Evolutionary conservation across 192 early-diverging fungal genomes (phyloP), one percentile per base, ranked within the genome.

Genomic region (Borealophlyctis nickersoniae): DNA sequence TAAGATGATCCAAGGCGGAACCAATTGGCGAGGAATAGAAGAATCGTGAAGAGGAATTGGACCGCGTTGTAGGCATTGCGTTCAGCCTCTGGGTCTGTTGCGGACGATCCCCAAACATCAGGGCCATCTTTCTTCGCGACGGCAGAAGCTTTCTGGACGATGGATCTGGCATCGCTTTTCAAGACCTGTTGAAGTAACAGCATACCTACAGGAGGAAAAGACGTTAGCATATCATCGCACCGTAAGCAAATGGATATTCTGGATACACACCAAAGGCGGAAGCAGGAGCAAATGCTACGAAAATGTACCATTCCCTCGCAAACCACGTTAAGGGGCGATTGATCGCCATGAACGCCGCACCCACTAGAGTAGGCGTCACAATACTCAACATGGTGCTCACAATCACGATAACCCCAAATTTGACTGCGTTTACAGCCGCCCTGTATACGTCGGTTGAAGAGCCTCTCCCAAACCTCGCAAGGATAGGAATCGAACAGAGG

Each of bases 261-360:
- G n/a, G n/a, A n/a, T n/a, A n/a, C 50, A 68, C 65, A 57, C 78
- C 83, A 16, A 77, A 49, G 28, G 81, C 52, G 2, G 66, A 60
- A 1, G 72, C 31, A 0, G 84, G 85, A 19, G 73, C 75, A 66
- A 78, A 89, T 4, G 86, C 60, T 13, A 78, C 26, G 2, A 76
- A 27, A 2, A 79, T 67, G 36, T 79, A 78, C 77, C 80, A 84
- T 63, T 88, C 88, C 28, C 72, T 62, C 3, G 74, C 57, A 51
- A 85, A 90, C 81, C 83, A 90, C 28, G 73, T 60, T 85, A 90
- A 80, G 16, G 73, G 65, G 23, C 58, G 67, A 1, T 53, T 27
- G 29, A 68, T 22, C 3, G 52, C 65, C 26, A 69, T 67, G 14
- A 72, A 65, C 48, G 71, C 31, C 0, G 68, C 62, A n/a, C 73